A percentile compares a stretch with the other conserved stretches of the same genome.
Conservation (phyloP, 208 protist species). For the Leishmania martiniquensis region DNA sequence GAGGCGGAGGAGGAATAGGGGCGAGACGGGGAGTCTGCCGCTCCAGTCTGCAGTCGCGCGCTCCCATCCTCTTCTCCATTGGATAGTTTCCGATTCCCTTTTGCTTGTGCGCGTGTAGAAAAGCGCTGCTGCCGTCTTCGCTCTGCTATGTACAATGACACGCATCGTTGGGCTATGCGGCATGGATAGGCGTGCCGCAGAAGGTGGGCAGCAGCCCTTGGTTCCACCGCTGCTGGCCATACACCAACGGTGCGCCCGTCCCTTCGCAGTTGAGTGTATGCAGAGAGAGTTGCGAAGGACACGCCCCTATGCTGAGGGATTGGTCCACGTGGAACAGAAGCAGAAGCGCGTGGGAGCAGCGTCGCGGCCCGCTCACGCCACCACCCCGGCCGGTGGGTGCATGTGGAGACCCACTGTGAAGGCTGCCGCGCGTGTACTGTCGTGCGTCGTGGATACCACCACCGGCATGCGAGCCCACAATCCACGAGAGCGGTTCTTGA, state of each 20-base stretch:
- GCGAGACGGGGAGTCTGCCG: not conserved
- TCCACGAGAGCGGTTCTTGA: slow-evolving; percentile 48
- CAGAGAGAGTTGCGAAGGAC: not conserved
- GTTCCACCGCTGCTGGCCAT: not conserved
- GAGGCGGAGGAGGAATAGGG: not conserved
- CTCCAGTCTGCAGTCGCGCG: not conserved
- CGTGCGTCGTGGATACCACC: slow-evolving; percentile 64
- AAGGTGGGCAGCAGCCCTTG: not conserved
- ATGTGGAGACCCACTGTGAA: slow-evolving; percentile 65
- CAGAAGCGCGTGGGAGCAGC: not conserved
- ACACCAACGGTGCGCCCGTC: not conserved
- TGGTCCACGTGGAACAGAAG: not conserved
- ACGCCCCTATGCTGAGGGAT: not conserved
- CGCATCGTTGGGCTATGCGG: not conserved
- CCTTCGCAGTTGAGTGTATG: not conserved
- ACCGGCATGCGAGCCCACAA: slow-evolving; percentile 52
- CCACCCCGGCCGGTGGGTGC: slow-evolving; percentile 53
- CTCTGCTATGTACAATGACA: not conserved
- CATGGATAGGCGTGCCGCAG: not conserved
- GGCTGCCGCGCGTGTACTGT: slow-evolving; percentile 45
- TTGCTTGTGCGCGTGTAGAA: no score
- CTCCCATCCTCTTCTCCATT: no score
- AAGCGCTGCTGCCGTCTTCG: no score
- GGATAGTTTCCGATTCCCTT: no score
- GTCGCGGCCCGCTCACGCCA: not conserved